These are phyloP conservation scores for Gloeopeniophorella convolvens DNA, from an alignment of 768 basidiomycete species.

Conservation along the genomic window DNA sequence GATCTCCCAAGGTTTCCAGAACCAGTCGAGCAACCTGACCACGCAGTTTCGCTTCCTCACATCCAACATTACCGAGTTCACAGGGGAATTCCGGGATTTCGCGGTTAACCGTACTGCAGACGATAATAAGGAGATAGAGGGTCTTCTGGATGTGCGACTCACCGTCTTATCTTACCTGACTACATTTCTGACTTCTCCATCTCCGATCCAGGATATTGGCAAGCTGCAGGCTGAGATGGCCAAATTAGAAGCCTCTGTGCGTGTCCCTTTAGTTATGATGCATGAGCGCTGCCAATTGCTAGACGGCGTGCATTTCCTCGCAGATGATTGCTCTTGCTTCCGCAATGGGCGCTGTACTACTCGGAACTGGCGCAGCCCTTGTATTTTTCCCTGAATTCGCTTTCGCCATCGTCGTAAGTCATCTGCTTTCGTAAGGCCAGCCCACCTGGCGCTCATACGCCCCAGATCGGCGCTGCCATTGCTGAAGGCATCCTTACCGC, in stretches of 20 bases:
- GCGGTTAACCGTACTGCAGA: neutral
- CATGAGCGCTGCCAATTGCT: no score
- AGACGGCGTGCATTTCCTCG: no score
- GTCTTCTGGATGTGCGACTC: neutral
- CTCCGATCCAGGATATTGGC: neutral
- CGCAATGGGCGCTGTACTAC: neutral
- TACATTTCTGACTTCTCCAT: neutral
- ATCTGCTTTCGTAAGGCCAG: neutral
- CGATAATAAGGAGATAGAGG: neutral
- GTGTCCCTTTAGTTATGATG: no score
- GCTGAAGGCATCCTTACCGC: neutral
- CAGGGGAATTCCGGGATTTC: neutral
- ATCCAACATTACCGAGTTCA: neutral
- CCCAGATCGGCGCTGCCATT: neutral
- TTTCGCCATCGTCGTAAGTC: neutral
- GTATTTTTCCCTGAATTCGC: neutral
- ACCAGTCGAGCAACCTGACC: neutral
- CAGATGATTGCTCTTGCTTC: neutral
- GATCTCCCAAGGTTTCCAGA: no score
- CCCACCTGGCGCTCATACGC: neutral
- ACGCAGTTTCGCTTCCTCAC: neutral
- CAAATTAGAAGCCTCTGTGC: neutral
- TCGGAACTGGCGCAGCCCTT: neutral
- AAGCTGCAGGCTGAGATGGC: neutral
- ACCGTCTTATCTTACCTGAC: neutral